A percentile compares a stretch with the other conserved stretches of the same genome.
Conservation (phyloP, 257 asterid species). For the Fraxinus anomala region DNA sequence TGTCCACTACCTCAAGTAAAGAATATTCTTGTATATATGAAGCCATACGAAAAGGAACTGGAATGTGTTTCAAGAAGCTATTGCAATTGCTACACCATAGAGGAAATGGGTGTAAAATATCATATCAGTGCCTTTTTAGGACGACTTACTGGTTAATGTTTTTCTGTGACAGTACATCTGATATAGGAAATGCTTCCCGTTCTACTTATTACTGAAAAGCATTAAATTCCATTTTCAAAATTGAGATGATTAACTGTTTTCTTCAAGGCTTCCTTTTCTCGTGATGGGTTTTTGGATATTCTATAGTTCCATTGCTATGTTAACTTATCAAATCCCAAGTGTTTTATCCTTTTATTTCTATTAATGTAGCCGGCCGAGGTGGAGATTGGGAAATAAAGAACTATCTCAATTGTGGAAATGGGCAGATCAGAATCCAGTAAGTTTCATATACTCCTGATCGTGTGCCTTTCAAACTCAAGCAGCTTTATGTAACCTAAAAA, state of each 20-base stretch:
- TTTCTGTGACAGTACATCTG: conserved; percentile 12
- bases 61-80: neutral
- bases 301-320: conserved; percentile 8
- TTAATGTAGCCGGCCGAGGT: conserved; percentile 73
- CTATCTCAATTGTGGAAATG: conserved; percentile 94
- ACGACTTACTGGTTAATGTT: conserved; percentile 4
- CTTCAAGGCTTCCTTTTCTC: neutral
- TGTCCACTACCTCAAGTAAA: neutral
- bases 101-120: neutral
- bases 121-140: neutral
- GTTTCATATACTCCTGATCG: conserved; percentile 29
- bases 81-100: neutral
- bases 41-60: neutral
- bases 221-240: conserved; percentile 16
- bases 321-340: conserved; percentile 21
- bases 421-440: conserved; percentile 97
- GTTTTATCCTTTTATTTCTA: conserved; percentile 21
- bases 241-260: conserved; percentile 13
- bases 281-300: conserved; percentile 8
- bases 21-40: neutral
- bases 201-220: conserved; percentile 8
- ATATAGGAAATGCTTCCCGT: conserved; percentile 6
- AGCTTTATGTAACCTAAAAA: conserved; percentile 1
- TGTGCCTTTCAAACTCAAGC: conserved; percentile 11
- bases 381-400: conserved; percentile 98